Base-by-base conservation (phyloP, 129 eudicot species). In the Erigeron canadensis region DNA sequence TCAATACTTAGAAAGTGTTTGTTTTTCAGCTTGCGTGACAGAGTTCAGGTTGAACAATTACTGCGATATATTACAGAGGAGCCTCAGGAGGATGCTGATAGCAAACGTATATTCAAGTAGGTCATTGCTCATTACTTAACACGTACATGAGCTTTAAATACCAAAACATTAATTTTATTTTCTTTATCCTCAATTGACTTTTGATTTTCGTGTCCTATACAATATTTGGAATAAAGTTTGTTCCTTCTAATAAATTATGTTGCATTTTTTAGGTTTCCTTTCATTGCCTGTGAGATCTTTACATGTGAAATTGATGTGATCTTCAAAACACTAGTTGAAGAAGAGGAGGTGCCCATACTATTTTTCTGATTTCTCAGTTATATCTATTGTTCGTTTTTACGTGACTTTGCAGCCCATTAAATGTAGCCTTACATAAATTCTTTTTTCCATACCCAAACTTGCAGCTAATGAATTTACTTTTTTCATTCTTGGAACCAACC, bases 231-330 rank as follows among this genome's bases (percentile, higher is more conserved):
- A 63, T 40, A 19, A 15, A 54, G 9, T 48, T 48, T n/a, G 56
- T 62, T 62, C n/a, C 63, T 8, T 56, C 7, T 50, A 55, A 75
- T 75, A 45, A 79, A 21, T 18, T 77, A 69, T 69, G 43, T 77
- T 65, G 10, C 46, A 45, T 44, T 16, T 16, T 76, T 56, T 75
- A 91, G 97, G 96, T 88, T 91, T 57, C 97, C 97, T 9, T 91
- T 88, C 73, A 79, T 91, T 65, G 86, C 97, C 5, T 91, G 96
- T 66, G 97, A 91, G 83, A 79, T 91, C 60, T 91, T 91, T 81
- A 88, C 93, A 16, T 91, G 97, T 79, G 97, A 91, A 77, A 91
- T 91, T 70, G 97, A 91, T 76, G 93, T 84, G 41, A 91, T 91
- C 76, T 81, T 91, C 70, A 91, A 88, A 84, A 86, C 93, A 44